Base-by-base conservation (phyloP, 2,329 filamentous ascomycete genomes). In the Beauveria sp. region DNA sequence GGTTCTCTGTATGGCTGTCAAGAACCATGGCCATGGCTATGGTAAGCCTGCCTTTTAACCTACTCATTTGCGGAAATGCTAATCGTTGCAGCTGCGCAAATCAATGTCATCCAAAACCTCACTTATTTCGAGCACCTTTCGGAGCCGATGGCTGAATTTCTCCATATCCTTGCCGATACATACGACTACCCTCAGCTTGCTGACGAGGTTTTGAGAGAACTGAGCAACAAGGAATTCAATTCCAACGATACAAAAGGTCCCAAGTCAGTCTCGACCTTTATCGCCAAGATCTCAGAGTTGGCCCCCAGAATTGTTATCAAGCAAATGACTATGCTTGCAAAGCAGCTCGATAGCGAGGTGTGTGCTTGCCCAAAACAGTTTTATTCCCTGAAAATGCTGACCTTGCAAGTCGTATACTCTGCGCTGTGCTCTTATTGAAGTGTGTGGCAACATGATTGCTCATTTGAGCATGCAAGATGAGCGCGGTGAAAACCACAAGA, bases 51-150 rank as follows among this genome's bases (percentile, higher is more conserved):
- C 14, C 14, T 12, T 6, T 1, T 24, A 24, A 53, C 20, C 63
- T 66, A 24, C 68, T 2, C 7, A 18, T 16, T 38, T 58, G 3
- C 28, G 12, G 10, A 14, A 34, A 66, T 62, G 65, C 72, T 76
- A 61, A 79, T 65, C n/a, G 52, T 26, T 6, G 9, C 69, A 96
- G 91, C 90, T 57, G 95, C 95, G 1, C 95, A 99, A 81, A 98
- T 96, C 53, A 96, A 93, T 51, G 96, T 99, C 69, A 93, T 98
- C 60, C 95, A 99, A 74, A 98, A 95, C 71, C 78, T 99, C 67
- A 96, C 95, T 5, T 99, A 99, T 73, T 99, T 98, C 69, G 95
- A 99, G 76, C 95, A 99, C 74, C 79, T 99, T n/a, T 93, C 95
- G 0, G 95, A 99, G 71, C 95, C 95, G 1, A 99, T 99, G 95